Percentiles rank a stretch among this genome's conserved stretches.
Conservation (phyloP, 148 eudicot genomes). For the Chenopodium formosanum region DNA sequence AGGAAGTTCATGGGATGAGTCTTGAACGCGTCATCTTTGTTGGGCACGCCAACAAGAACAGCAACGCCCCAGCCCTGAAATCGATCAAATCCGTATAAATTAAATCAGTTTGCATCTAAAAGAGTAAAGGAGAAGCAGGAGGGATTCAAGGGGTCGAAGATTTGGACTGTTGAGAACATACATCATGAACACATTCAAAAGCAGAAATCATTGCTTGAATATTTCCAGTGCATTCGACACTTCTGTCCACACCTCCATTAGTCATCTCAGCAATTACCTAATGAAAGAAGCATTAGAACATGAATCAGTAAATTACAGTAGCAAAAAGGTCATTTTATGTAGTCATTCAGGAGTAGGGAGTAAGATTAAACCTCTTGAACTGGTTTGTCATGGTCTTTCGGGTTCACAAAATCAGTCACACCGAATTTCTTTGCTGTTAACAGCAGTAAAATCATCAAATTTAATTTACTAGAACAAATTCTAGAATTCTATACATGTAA, state of each 20-base stretch:
- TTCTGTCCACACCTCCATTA: conserved; percentile 55
- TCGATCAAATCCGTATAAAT: neutral
- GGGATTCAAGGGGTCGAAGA: neutral
- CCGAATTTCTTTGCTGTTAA: conserved; percentile 55
- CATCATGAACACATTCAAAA: conserved; percentile 61
- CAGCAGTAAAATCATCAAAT: neutral
- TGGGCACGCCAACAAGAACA: conserved; percentile 58
- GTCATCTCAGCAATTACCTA: conserved; percentile 48
- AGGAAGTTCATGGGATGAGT: conserved; percentile 51
- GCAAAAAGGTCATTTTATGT: neutral
- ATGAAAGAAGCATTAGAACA: neutral
- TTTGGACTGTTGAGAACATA: conserved; percentile 11
- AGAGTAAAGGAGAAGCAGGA: no score
- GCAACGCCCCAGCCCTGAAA: conserved; percentile 60
- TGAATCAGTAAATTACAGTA: neutral
- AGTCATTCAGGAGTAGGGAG: neutral
- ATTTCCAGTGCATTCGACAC: conserved; percentile 57
- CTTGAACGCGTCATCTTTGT: conserved; percentile 48
- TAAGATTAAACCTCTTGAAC: conserved; percentile 37
- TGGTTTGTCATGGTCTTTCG: conserved; percentile 45
- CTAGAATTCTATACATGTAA: neutral
- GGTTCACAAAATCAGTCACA: conserved; percentile 52
- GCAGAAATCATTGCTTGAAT: conserved; percentile 66
- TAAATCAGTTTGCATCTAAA: neutral
- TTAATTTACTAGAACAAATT: neutral